Conservation (phyloP, 2,329 filamentous ascomycete species). For the Aspergillus unguis region DNA sequence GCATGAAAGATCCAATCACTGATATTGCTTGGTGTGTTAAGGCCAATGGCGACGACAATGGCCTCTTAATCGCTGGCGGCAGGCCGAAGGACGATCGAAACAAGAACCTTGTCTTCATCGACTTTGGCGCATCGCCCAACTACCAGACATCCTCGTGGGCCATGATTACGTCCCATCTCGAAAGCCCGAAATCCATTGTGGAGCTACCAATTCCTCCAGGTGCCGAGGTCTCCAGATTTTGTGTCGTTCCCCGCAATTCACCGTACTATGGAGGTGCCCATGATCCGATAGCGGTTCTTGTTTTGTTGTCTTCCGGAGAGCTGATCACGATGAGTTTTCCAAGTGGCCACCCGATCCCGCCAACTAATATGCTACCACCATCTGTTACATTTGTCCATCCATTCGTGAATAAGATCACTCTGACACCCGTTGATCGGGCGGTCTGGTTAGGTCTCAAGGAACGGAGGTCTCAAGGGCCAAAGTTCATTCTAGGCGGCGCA, state of each 20-base stretch:
- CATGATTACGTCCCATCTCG: slow-evolving; percentile 71
- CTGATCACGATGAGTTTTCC: slow-evolving; percentile 88
- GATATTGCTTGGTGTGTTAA: slow-evolving; percentile 92
- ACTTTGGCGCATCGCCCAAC: slow-evolving; percentile 81
- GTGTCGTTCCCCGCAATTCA: slow-evolving; percentile 74
- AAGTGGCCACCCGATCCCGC: slow-evolving; percentile 82
- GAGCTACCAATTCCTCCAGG: slow-evolving; percentile 73
- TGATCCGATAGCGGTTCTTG: slow-evolving; percentile 82
- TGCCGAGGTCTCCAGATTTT: slow-evolving; percentile 74
- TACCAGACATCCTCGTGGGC: slow-evolving; percentile 94
- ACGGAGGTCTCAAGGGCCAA: slow-evolving; percentile 72
- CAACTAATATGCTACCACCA: slow-evolving; percentile 87
- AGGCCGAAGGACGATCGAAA: slow-evolving; percentile 62
- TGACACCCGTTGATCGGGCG: slow-evolving; percentile 72
- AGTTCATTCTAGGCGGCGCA: slow-evolving; percentile 73
- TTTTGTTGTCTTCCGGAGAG: slow-evolving; percentile 79
- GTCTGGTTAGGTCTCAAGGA: slow-evolving; percentile 92
- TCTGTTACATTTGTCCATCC: slow-evolving; percentile 87
- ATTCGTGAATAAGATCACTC: slow-evolving; percentile 69
- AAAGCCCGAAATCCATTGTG: slow-evolving; percentile 67
- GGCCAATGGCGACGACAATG: slow-evolving; percentile 88
- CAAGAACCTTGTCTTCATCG: slow-evolving; percentile 82
- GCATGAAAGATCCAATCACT: slow-evolving; percentile 69
- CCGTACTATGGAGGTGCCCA: slow-evolving; percentile 85
- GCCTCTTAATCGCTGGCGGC: slow-evolving; percentile 80